Conservation (phyloP, 129 eudicot species). For the Daucus carota region DNA sequence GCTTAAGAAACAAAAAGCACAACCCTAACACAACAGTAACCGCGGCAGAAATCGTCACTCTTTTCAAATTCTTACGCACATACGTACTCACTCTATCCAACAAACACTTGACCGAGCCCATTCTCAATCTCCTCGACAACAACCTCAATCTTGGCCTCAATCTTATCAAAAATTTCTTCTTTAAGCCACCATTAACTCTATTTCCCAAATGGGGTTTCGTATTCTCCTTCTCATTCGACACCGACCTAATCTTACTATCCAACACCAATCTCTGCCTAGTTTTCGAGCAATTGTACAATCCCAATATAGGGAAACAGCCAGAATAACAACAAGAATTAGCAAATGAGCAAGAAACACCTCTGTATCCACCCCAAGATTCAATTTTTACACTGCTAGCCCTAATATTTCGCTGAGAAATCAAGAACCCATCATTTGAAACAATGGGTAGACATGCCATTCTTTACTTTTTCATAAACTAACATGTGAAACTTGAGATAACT, state of each 20-base stretch:
- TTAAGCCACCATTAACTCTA: slow-evolving; percentile 18
- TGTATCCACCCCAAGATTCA: slow-evolving; percentile 28
- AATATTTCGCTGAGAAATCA: slow-evolving; percentile 28
- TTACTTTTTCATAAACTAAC: slow-evolving; percentile 14
- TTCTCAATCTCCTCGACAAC: slow-evolving; percentile 45
- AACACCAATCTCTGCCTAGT: slow-evolving; percentile 26
- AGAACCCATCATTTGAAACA: slow-evolving; percentile 39
- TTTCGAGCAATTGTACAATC: slow-evolving; percentile 21
- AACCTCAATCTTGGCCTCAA: slow-evolving; percentile 74
- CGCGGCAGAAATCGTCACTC: slow-evolving; percentile 42
- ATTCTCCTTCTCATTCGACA: slow-evolving; percentile 25
- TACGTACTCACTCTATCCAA: slow-evolving; percentile 45
- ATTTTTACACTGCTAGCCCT: slow-evolving; percentile 27
- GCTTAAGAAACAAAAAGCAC: slow-evolving; percentile 55
- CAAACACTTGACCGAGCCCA: slow-evolving; percentile 33
- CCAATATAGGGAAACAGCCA: slow-evolving; percentile 28
- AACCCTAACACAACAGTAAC: slow-evolving; percentile 63
- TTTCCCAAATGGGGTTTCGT: slow-evolving; percentile 30
- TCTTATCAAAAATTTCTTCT: slow-evolving; percentile 53
- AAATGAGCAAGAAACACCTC: slow-evolving; percentile 28
- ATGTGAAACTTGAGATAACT: slow-evolving; percentile 22
- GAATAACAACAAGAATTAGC: slow-evolving; percentile 20
- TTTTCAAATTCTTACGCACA: slow-evolving; percentile 53
- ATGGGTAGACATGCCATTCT: slow-evolving; percentile 54
- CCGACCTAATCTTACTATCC: slow-evolving; percentile 23